Base-by-base conservation (phyloP, 2,329 filamentous ascomycete genomes). In the Xylariaceae sp. region DNA sequence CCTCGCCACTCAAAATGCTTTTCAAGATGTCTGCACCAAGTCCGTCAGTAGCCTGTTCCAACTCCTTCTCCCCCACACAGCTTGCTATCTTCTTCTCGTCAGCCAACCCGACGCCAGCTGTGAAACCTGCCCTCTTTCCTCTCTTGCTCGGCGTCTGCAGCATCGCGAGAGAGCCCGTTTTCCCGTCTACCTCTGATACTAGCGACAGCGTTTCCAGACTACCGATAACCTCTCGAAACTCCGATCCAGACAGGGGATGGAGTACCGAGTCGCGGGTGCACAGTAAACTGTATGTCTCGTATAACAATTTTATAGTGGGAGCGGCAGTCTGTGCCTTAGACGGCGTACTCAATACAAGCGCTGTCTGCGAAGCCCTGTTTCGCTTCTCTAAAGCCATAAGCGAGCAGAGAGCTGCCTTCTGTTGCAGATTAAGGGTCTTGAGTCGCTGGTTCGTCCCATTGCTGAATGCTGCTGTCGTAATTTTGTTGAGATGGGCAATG, bases 361-460 rank as follows among this genome's bases (percentile, higher is more conserved):
- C 68, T 16, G 72, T 62, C 30, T 75, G 82, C 51, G 77, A 74
- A 48, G 75, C 75, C 42, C 84, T 79, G 61, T 83, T 87, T 58
- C 85, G 85, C 64, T 88, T 90, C 70, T 97, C 92, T n/a, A 94
- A 84, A 2, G 91, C 91, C 32, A 93, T 81, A 11, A 99, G 79
- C 0, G 93, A 85, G 74, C 94, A 99, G 8, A 99, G 80, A 0
- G 93, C 92, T 3, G 93, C 94, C 72, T 96, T 97, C 72, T 99
- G 94, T 69, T 99, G 95, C 2, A 99, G 81, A 69, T 97, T 99
- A 51, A 99, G 83, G 4, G 87, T 86, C 71, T 89, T 88, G 11
- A 99, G 83, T 53, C 94, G 85, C 64, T 97, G 91, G 10, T 81
- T 84, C 1, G 92, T 89, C 29, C 92, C 92, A 64, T 97, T 93